These are phyloP conservation scores for Penicillium sp. DNA, from an alignment of 2,329 filamentous ascomycete species.

Conservation along the genomic window DNA sequence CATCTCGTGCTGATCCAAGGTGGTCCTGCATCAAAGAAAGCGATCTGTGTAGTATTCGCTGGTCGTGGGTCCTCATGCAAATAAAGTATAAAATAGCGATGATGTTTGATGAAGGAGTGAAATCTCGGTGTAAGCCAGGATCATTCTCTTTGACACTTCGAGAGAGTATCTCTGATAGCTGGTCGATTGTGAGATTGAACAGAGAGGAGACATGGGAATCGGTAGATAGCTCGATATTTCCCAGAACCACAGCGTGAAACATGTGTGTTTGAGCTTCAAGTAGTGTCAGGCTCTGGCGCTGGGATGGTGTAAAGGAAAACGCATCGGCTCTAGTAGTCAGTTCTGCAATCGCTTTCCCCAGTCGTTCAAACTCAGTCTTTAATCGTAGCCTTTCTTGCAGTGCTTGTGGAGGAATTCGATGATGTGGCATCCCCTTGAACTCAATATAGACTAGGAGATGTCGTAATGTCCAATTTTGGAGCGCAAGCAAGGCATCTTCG, in stretches of 20 bases:
- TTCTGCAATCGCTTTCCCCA: background rate
- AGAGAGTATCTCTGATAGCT: background rate
- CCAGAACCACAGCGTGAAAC: background rate
- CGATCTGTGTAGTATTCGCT: background rate
- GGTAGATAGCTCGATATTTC: background rate
- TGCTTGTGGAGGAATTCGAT: background rate
- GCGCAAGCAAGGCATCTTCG: background rate
- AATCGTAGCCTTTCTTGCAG: background rate
- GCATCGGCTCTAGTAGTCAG: background rate
- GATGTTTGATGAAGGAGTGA: background rate
- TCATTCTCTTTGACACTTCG: background rate
- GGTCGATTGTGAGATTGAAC: background rate
- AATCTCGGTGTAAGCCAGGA: background rate
- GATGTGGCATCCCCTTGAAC: background rate
- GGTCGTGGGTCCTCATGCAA: background rate
- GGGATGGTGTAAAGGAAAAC: background rate
- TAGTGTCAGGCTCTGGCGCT: background rate
- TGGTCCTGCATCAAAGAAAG: background rate
- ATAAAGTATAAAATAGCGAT: background rate
- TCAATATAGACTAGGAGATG: background rate
- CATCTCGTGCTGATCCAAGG: background rate
- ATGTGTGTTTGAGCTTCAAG: background rate
- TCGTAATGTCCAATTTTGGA: background rate
- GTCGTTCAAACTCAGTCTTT: background rate
- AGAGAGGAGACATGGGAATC: background rate